Evolutionary conservation across 441 rosid species (phyloP).

Genomic region (Dalechampia spathulata): DNA sequence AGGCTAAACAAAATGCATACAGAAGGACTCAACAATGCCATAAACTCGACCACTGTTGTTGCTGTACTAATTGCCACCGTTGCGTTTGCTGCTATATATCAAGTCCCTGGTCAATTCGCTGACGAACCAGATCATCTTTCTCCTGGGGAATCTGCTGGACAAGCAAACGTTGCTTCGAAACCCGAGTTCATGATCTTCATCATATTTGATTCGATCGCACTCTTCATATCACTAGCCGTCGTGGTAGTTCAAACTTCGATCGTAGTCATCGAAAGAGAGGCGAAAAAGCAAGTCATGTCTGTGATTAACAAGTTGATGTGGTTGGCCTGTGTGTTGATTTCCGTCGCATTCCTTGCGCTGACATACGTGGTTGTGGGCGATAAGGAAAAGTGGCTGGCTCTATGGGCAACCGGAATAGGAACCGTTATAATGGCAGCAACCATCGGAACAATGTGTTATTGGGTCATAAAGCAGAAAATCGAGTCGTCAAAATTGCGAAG

Average conservation of each 20-base stretch:
- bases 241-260: constrained; percentile 96
- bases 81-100: constrained; percentile 93
- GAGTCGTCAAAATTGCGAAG: constrained; percentile 35
- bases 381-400: constrained; percentile 55
- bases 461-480: constrained; percentile 51
- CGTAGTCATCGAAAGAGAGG: constrained; percentile 75
- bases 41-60: constrained; percentile 82
- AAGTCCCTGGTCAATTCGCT: constrained; percentile 57
- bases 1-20: constrained; percentile 73
- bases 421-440: constrained; percentile 64
- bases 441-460: constrained; percentile 71
- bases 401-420: constrained; percentile 55
- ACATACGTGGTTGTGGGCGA: constrained; percentile 76
- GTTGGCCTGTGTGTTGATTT: constrained; percentile 77
- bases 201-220: constrained; percentile 78
- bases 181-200: constrained; percentile 70
- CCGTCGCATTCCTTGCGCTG: constrained; percentile 71
- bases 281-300: constrained; percentile 82
- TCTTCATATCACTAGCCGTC: constrained; percentile 89
- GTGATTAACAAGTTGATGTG: constrained; percentile 94
- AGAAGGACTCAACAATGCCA: constrained; percentile 92
- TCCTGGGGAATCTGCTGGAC: constrained; percentile 46
- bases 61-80: constrained; percentile 95
- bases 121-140: constrained; percentile 39
- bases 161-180: constrained; percentile 53